These are phyloP conservation scores for Sclerotinia subarctica DNA, from an alignment of 2,329 filamentous ascomycete genomes.

Conservation along the genomic window DNA sequence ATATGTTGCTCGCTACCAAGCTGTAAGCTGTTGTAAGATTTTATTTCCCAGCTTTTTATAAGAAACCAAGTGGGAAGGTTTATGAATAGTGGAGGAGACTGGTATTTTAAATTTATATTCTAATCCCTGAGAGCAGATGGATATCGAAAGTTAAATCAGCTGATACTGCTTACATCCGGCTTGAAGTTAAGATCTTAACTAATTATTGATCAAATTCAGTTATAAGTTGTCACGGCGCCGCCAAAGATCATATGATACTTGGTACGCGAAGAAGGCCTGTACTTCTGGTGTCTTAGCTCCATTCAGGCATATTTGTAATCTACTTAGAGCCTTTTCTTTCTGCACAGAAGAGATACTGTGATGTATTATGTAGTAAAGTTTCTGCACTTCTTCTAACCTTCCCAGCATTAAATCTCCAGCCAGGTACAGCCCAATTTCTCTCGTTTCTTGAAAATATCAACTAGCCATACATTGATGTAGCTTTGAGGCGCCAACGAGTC, in stretches of 20 bases:
- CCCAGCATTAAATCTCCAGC: neutral
- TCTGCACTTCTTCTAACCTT: no score
- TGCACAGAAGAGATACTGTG: neutral
- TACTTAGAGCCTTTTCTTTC: neutral
- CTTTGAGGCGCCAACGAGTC: accelerated
- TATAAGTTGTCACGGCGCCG: neutral
- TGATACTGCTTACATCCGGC: neutral
- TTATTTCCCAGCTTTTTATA: neutral
- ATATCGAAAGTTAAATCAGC: neutral
- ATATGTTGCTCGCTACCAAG: neutral
- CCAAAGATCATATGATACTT: neutral
- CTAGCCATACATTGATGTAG: no score
- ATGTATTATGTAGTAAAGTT: no score
- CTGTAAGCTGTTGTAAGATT: no score
- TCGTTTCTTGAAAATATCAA: neutral
- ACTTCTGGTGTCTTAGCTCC: neutral
- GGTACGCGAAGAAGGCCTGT: neutral
- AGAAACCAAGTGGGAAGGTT: neutral
- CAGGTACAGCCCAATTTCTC: neutral
- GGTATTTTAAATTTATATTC: neutral
- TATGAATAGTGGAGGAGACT: neutral
- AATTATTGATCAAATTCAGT: neutral
- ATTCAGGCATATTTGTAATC: neutral
- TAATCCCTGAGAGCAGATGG: neutral
- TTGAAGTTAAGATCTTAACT: neutral